Conservation (phyloP, 805 yeast genomes). For the Saccharomycopsis fodiens region DNA sequence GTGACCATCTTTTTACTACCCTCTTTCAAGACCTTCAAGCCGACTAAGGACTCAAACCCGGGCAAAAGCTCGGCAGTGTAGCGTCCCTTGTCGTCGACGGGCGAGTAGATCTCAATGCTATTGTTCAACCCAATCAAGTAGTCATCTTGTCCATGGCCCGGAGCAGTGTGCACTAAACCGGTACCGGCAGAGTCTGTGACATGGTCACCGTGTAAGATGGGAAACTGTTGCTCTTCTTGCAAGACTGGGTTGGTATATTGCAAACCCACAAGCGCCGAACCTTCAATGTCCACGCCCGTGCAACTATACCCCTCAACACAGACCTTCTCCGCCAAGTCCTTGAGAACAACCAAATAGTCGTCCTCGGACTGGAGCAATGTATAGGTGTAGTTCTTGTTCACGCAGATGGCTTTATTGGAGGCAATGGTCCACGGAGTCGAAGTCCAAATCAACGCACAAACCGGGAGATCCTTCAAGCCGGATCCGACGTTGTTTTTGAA, state of each 20-base stretch:
- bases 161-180: slow-evolving; percentile 94
- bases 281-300: slow-evolving; percentile 30
- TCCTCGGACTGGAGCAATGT: slow-evolving; percentile 34
- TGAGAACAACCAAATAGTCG: slow-evolving; percentile 51
- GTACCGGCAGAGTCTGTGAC: slow-evolving; percentile 82
- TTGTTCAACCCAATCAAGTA: slow-evolving; percentile 58
- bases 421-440: slow-evolving; percentile 98
- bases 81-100: slow-evolving; percentile 71
- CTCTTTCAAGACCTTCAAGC: slow-evolving; percentile 52
- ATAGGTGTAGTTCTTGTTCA: slow-evolving; percentile 53
- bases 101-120: slow-evolving; percentile 56
- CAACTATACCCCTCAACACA: slow-evolving; percentile 21
- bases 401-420: slow-evolving; percentile 77
- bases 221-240: slow-evolving; percentile 31
- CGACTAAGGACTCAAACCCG: slow-evolving; percentile 40
- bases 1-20: slow-evolving; percentile 45
- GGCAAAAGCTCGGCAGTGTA: slow-evolving; percentile 47
- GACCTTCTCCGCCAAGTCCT: slow-evolving; percentile 37
- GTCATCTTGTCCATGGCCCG: slow-evolving; percentile 97
- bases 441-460: slow-evolving; percentile 74
- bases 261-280: slow-evolving; percentile 33
- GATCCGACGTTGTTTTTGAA: neutral
- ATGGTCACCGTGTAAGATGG: slow-evolving; percentile 71
- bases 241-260: slow-evolving; percentile 52
- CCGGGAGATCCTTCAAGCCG: neutral